A percentile compares a stretch with the other conserved stretches of the same genome.
Evolutionary conservation across 2,329 filamentous ascomycete species (phyloP).

Genomic region (Didymella sp.): DNA sequence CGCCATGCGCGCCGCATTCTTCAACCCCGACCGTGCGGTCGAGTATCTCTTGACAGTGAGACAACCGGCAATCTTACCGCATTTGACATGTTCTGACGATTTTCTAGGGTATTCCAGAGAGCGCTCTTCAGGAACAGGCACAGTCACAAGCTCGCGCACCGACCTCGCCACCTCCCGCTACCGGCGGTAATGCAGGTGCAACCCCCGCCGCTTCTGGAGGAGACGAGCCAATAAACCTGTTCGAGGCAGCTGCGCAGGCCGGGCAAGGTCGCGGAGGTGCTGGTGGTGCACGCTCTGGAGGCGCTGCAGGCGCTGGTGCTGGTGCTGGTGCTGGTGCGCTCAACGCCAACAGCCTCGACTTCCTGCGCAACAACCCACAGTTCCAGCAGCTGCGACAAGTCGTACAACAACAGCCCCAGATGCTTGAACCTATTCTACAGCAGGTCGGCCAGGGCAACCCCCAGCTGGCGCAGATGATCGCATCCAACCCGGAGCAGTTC

Average conservation of each 20-base stretch:
- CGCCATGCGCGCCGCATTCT: slow-evolving; percentile 95
- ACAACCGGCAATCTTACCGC: slow-evolving; percentile 25
- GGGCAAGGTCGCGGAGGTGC: slow-evolving; percentile 58
- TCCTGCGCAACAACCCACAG: slow-evolving; percentile 91
- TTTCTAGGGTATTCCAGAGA: slow-evolving; percentile 85
- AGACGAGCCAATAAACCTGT: slow-evolving; percentile 81
- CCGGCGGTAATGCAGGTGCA: slow-evolving; percentile 55
- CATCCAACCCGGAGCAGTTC: slow-evolving; percentile 91
- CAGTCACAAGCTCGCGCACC: slow-evolving; percentile 52
- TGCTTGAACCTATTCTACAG: slow-evolving; percentile 97
- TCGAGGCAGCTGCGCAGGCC: slow-evolving; percentile 87
- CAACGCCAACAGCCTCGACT: slow-evolving; percentile 82
- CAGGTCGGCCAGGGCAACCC: slow-evolving; percentile 95
- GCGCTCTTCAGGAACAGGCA: slow-evolving; percentile 71
- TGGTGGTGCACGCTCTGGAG: slow-evolving; percentile 55
- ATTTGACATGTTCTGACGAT: slow-evolving; percentile 30
- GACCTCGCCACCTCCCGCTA: slow-evolving; percentile 52
- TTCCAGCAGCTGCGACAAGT: slow-evolving; percentile 98
- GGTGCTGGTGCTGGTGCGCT: slow-evolving; percentile 53
- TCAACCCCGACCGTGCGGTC: slow-evolving; percentile 95
- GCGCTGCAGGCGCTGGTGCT: slow-evolving; percentile 60
- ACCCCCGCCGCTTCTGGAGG: slow-evolving; percentile 53
- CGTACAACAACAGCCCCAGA: slow-evolving; percentile 95
- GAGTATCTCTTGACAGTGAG: slow-evolving; percentile 90
- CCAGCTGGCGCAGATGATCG: slow-evolving; percentile 89